Percentiles rank a stretch among this genome's conserved stretches.
These are phyloP conservation scores for Mucor circinelloides DNA, from an alignment of 371 early-diverging fungal genomes.

Conservation along the genomic window DNA sequence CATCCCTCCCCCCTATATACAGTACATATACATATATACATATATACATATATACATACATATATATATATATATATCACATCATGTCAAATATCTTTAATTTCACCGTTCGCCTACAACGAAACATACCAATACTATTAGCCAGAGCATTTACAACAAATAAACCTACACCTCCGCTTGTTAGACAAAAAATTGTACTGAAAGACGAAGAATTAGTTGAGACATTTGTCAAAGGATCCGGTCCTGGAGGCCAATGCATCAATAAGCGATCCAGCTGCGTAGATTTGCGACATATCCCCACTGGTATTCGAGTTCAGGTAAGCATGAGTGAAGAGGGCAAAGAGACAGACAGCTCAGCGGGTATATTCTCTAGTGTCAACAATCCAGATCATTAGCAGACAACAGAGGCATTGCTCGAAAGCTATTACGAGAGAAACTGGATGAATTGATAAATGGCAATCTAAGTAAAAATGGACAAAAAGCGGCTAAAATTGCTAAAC, in stretches of 20 bases:
- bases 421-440: conserved; percentile 68
- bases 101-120: background rate
- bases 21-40: too few relatives aligned
- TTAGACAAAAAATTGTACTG: conserved; percentile 59
- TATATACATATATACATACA: too few relatives aligned
- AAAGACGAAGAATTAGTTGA: conserved; percentile 82
- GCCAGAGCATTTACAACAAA: background rate
- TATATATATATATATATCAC: background rate
- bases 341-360: background rate
- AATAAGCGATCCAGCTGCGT: conserved; percentile 89
- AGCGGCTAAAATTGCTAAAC: conserved; percentile 62
- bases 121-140: background rate
- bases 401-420: conserved; percentile 81
- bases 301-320: conserved; percentile 76
- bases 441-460: conserved; percentile 68
- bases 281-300: conserved; percentile 83
- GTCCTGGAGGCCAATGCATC: conserved; percentile 93
- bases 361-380: conserved; percentile 63
- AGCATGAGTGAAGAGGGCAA: background rate
- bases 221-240: conserved; percentile 86
- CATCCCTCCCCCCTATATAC: background rate
- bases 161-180: background rate
- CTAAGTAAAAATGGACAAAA: conserved; percentile 68
- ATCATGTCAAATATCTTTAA: background rate
- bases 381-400: conserved; percentile 74